Evolutionary conservation across 2,329 filamentous ascomycete genomes (phyloP).

Genomic region (Microsporum canis): DNA sequence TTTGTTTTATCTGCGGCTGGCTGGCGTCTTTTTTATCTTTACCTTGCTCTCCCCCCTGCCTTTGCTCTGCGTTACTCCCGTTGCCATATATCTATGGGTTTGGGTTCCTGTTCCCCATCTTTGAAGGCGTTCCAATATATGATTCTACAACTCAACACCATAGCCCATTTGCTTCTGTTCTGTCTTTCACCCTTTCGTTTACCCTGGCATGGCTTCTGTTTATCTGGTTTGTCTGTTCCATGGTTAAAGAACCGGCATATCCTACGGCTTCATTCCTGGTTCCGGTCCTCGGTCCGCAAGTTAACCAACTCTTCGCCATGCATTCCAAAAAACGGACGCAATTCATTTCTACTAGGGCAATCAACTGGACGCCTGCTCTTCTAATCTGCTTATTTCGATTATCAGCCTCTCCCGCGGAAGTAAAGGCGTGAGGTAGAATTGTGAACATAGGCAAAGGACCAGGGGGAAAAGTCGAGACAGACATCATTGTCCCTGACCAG

Average conservation of each 20-base stretch:
- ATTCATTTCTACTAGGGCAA: too few relatives aligned
- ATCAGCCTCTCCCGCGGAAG: neutral
- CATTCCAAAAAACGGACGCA: neutral
- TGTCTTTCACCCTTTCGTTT: neutral
- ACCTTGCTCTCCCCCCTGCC: neutral
- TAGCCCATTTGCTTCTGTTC: neutral
- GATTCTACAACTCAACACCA: neutral
- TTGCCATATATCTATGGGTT: neutral
- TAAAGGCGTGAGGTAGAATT: neutral
- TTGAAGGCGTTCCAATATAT: neutral
- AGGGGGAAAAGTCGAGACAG: neutral
- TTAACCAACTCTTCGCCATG: neutral
- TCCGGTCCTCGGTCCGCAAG: neutral
- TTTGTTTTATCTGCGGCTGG: neutral
- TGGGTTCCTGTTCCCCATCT: neutral
- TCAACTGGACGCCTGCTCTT: neutral
- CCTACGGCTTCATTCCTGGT: neutral
- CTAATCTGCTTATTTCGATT: neutral
- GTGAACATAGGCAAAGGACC: neutral
- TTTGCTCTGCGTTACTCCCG: neutral
- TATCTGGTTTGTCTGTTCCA: neutral
- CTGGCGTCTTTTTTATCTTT: neutral
- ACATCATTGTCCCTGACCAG: neutral
- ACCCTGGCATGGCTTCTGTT: neutral
- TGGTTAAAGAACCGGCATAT: neutral